phyloP scores from a whole-genome alignment of 495 filamentous ascomycete genomes.

The Halenospora varia region DNA sequence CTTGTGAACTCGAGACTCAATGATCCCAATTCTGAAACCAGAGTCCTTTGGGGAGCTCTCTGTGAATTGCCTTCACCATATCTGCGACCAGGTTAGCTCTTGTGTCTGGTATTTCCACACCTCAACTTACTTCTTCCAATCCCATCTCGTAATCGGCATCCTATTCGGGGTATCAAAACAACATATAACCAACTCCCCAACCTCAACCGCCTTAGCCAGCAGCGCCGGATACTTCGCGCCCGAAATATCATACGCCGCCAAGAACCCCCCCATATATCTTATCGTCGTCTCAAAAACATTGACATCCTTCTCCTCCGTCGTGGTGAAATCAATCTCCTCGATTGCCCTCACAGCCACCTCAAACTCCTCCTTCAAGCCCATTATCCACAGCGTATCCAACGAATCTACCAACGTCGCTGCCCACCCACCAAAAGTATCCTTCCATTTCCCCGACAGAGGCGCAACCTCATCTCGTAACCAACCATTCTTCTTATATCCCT shows the following conservation, averaged over 20 bases:
- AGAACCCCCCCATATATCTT: constrained; percentile 70
- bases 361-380: constrained; percentile 82
- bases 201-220: constrained; percentile 73
- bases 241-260: constrained; percentile 75
- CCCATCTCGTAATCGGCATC: constrained; percentile 74
- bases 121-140: constrained; percentile 29
- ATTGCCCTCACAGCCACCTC: constrained; percentile 71
- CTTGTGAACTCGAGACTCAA: constrained; percentile 84
- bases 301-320: constrained; percentile 47
- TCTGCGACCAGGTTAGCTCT: constrained; percentile 3
- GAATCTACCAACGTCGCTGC: constrained; percentile 88
- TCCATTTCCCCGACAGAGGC: constrained; percentile 54
- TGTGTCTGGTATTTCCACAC: neutral
- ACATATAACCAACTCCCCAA: constrained; percentile 78
- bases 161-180: constrained; percentile 88
- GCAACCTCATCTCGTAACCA: constrained; percentile 77
- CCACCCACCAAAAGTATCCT: constrained; percentile 86
- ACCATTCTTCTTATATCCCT: constrained; percentile 68
- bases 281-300: constrained; percentile 80
- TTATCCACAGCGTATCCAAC: constrained; percentile 88
- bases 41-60: constrained; percentile 16
- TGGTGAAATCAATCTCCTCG: constrained; percentile 78
- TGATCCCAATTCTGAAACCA: constrained; percentile 72
- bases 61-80: constrained; percentile 20
- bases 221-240: constrained; percentile 53